Evolutionary conservation across 2,329 filamentous ascomycete genomes (phyloP), one percentile per base, ranked within the genome.

Genomic region (Onygena corvina): DNA sequence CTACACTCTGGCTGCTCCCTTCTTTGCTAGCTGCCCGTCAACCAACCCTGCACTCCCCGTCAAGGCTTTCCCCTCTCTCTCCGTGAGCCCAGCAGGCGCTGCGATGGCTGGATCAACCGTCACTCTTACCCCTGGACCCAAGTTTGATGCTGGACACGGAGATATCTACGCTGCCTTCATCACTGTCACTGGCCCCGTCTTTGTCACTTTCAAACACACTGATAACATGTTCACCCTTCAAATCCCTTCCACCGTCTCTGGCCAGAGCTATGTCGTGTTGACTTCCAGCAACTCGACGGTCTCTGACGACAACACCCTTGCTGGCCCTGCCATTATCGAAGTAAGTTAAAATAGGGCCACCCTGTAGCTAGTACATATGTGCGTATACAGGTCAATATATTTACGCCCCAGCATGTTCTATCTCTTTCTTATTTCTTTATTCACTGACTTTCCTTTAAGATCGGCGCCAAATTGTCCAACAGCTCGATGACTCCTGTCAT

Each of bases 1-100:
- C 44, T 81, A 73, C 69, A 79, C 79, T 2, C 72, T 84, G n/a
- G 80, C 80, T 0, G 71, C 77, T 0, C 67, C 70, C 49, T 83
- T 83, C 65, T 80, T 84, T 61, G 69, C 63, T 3, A 63, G 65
- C 1, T 83, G 79, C 63, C 77, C 80, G 1, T 54, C 65, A 4
- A 67, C 64, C 56, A 81, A 81, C 60, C 64, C 71, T 0, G 55
- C 66, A 1, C 68, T 83, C 1, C 77, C 79, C 1, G 73, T 84
- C 59, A 78, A 73, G 64, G 74, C 77, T 0, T 81, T 82, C 65
- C 76, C 78, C 3, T 53, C 60, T 9, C 65, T 82, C 27, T 29
- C 27, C 11, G 27, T 29, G 2, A 54, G 59, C 1, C 50, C 49
- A 3, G 35, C 48, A 21, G 56, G 56, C 11, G 4, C 27, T 29